A percentile compares a stretch with the other conserved stretches of the same genome.
Evolutionary conservation across 1,139 yeast species (phyloP).

Genomic region (Nakaseomyces sp.): DNA sequence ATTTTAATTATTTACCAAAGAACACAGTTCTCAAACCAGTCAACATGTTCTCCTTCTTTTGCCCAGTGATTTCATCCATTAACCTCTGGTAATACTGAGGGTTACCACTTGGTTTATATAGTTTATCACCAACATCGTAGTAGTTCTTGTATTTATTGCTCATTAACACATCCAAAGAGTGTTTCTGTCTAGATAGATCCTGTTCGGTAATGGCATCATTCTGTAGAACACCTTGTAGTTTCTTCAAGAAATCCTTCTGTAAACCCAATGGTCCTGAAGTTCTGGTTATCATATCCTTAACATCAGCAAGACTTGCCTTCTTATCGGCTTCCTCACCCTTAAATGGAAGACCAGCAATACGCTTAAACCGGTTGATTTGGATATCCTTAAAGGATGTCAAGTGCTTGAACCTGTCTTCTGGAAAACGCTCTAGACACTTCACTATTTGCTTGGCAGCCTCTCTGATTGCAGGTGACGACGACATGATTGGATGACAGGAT

Average conservation of each 20-base stretch:
- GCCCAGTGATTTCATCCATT: slow-evolving; percentile 64
- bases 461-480: slow-evolving; percentile 18
- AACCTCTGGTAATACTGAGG: slow-evolving; percentile 69
- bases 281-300: slow-evolving; percentile 30
- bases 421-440: slow-evolving; percentile 38
- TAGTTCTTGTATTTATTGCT: slow-evolving; percentile 55
- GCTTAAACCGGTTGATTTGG: slow-evolving; percentile 50
- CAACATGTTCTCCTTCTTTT: slow-evolving; percentile 55
- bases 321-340: slow-evolving; percentile 24
- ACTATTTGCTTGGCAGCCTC: slow-evolving; percentile 38
- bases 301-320: slow-evolving; percentile 30
- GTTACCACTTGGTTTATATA: slow-evolving; percentile 72
- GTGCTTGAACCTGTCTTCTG: slow-evolving; percentile 59
- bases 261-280: slow-evolving; percentile 31
- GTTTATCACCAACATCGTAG: slow-evolving; percentile 56
- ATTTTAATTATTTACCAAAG: slow-evolving; percentile 47
- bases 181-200: slow-evolving; percentile 51
- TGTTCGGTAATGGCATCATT: slow-evolving; percentile 38
- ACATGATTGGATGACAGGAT: slow-evolving; percentile 1
- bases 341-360: slow-evolving; percentile 37
- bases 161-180: slow-evolving; percentile 49
- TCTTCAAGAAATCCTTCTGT: slow-evolving; percentile 28
- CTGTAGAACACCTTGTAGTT: slow-evolving; percentile 35
- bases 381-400: slow-evolving; percentile 58
- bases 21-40: slow-evolving; percentile 61